A percentile compares a stretch with the other conserved stretches of the same genome.
These are phyloP conservation scores for Pestalotiopsis sp. DNA, from an alignment of 2,329 filamentous ascomycete species.

Conservation along the genomic window DNA sequence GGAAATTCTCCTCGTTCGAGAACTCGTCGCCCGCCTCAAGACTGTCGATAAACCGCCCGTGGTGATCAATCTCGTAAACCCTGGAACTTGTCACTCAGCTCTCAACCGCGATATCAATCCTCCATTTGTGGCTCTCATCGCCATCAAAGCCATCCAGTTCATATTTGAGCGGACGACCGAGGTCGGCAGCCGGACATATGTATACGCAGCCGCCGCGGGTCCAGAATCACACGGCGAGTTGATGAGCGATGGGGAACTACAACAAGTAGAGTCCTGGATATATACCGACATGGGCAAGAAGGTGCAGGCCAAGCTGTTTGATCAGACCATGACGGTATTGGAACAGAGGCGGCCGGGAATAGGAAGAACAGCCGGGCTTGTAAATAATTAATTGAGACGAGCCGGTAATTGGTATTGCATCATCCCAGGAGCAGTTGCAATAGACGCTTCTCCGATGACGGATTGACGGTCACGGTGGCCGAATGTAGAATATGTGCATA, in stretches of 20 bases:
- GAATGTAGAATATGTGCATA: too few relatives aligned
- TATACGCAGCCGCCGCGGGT: constrained; percentile 19
- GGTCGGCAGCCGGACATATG: constrained; percentile 47
- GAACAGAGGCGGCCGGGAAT: constrained; percentile 1
- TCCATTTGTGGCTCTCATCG: constrained; percentile 17
- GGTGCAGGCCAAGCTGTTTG: constrained; percentile 1
- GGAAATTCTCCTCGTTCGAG: constrained; percentile 27
- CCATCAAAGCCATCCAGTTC: constrained; percentile 25
- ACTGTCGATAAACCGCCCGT: constrained; percentile 31
- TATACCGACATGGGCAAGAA: background rate
- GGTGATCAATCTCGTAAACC: constrained; percentile 54
- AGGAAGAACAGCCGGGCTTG: background rate
- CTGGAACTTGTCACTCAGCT: constrained; percentile 53
- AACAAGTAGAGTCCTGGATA: background rate
- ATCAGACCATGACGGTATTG: constrained; percentile 2
- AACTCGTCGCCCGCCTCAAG: constrained; percentile 19
- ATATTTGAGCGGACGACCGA: constrained; percentile 47
- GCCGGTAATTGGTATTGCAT: background rate
- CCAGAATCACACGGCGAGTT: background rate
- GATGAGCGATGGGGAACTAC: background rate
- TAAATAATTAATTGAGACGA: background rate
- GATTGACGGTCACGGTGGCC: too few relatives aligned
- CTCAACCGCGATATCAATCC: constrained; percentile 39
- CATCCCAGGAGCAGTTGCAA: background rate
- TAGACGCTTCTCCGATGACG: too few relatives aligned